Conservation (phyloP, 176 grass and related monocot genomes). For the Rhipidocladum racemiflorum region DNA sequence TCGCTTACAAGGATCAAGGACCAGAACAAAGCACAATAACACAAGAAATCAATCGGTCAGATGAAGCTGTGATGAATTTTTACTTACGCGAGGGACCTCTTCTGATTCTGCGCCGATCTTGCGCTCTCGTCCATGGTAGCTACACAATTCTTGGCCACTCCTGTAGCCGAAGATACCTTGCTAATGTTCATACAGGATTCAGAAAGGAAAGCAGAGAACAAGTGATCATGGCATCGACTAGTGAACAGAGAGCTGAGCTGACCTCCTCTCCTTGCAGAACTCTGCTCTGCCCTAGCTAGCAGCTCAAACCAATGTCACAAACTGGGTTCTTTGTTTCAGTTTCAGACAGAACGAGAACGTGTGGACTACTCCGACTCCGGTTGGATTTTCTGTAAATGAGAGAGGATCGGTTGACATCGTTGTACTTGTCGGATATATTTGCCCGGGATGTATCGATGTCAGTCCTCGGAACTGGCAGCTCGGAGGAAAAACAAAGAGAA, state of each 20-base stretch:
- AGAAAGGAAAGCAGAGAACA: neutral
- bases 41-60: conserved; percentile 11
- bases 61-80: neutral
- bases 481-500: neutral
- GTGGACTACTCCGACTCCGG: neutral
- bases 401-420: conserved; percentile 10
- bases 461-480: conserved; percentile 18
- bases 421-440: conserved; percentile 33
- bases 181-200: neutral
- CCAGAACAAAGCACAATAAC: neutral
- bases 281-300: neutral
- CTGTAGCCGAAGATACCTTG: neutral
- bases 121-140: conserved; percentile 28
- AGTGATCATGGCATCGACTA: neutral
- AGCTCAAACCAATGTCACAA: neutral
- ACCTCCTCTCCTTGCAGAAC: neutral
- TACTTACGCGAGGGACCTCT: conserved; percentile 16
- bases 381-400: neutral
- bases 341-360: neutral
- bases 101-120: neutral
- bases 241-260: neutral
- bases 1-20: neutral
- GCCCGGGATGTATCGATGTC: neutral
- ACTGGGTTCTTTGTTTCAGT: neutral
- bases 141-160: neutral